These are phyloP conservation scores for Pulicaria dysenterica DNA, from an alignment of 129 eudicot genomes.

Conservation along the genomic window DNA sequence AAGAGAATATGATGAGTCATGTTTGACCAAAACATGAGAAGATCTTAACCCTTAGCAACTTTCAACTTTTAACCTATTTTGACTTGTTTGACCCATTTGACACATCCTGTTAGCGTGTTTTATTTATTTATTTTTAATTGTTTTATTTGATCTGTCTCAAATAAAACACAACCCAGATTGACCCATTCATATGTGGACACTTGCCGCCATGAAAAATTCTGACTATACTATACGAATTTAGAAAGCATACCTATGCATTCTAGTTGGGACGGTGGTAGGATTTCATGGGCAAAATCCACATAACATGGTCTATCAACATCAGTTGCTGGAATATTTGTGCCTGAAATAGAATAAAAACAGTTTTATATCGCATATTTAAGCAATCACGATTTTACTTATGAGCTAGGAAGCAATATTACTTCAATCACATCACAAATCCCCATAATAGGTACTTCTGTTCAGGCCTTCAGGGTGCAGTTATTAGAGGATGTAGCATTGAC, in stretches of 20 bases:
- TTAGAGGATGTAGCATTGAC: conserved; percentile 2
- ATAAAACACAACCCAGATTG: neutral
- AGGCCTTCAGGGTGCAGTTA: neutral
- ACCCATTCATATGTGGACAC: neutral
- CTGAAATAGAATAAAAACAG: conserved; percentile 16
- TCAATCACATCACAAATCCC: neutral
- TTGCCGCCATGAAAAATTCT: neutral
- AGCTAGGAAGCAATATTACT: neutral
- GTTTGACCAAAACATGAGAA: no score
- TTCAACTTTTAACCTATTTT: neutral
- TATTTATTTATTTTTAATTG: neutral
- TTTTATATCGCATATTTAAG: neutral
- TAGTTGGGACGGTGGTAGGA: conserved; percentile 56
- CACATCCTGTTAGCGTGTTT: neutral
- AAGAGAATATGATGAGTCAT: no score
- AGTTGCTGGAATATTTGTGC: conserved; percentile 28
- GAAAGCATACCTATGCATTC: conserved; percentile 63
- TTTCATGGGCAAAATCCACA: conserved; percentile 51
- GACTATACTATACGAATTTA: neutral
- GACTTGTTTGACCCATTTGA: neutral
- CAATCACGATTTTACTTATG: neutral
- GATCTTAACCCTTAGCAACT: no score
- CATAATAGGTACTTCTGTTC: neutral
- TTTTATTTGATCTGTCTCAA: neutral
- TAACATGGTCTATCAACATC: conserved; percentile 52